These are phyloP conservation scores for Oryza punctata DNA, from an alignment of 176 grass and related monocot genomes.

Conservation along the genomic window DNA sequence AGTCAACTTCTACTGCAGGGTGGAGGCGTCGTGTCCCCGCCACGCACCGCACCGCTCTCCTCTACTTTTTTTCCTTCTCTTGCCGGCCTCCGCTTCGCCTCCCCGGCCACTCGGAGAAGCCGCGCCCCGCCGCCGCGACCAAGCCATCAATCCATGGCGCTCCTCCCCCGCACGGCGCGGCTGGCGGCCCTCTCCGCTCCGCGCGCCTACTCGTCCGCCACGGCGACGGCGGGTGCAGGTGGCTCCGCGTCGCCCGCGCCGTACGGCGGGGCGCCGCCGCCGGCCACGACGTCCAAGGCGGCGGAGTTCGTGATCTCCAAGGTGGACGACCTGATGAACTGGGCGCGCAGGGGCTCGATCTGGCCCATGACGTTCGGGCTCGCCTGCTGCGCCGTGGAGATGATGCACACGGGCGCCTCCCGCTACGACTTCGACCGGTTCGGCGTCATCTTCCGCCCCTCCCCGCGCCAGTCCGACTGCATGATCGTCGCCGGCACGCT, in stretches of 20 bases:
- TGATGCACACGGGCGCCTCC: conserved; percentile 63
- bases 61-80: too few relatives aligned
- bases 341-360: conserved; percentile 54
- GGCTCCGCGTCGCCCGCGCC: conserved; percentile 21
- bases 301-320: conserved; percentile 66
- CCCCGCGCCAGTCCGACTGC: conserved; percentile 61
- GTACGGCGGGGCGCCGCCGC: neutral
- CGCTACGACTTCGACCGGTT: conserved; percentile 70
- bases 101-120: neutral
- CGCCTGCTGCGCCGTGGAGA: conserved; percentile 65
- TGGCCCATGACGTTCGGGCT: conserved; percentile 69
- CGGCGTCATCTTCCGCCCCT: conserved; percentile 58
- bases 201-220: conserved; percentile 32
- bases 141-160: conserved; percentile 42
- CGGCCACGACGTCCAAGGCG: conserved; percentile 45
- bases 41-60: neutral
- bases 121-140: neutral
- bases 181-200: conserved; percentile 45
- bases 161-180: conserved; percentile 61
- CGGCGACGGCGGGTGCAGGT: neutral
- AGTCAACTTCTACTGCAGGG: neutral
- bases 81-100: neutral
- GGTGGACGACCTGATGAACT: conserved; percentile 68
- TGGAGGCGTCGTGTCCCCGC: neutral
- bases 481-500: conserved; percentile 68